phyloP scores from a whole-genome alignment of 176 grass and related monocot species.

The Oryza australiensis region DNA sequence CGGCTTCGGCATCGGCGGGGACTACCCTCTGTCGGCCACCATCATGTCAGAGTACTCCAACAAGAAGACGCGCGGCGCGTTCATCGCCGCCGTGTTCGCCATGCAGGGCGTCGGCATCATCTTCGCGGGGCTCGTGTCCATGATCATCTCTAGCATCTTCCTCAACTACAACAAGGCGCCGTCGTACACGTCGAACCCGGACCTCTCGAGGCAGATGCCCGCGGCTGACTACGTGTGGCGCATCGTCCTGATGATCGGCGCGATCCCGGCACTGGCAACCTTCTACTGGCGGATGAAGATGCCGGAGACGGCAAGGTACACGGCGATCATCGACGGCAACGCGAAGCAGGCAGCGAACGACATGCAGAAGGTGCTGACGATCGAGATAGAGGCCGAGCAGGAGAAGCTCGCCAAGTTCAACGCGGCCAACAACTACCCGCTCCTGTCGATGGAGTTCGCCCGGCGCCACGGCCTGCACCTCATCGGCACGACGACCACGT shows the following conservation, averaged over 20 bases:
- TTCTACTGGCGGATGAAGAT: slow-evolving; percentile 86
- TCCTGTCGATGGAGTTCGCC: slow-evolving; percentile 41
- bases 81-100: slow-evolving; percentile 76
- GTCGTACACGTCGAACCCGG: slow-evolving; percentile 39
- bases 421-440: slow-evolving; percentile 29
- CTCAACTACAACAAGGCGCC: slow-evolving; percentile 40
- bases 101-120: slow-evolving; percentile 75
- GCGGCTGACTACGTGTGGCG: slow-evolving; percentile 68
- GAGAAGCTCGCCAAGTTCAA: slow-evolving; percentile 21
- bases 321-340: slow-evolving; percentile 58
- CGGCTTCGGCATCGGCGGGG: slow-evolving; percentile 72
- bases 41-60: slow-evolving; percentile 90
- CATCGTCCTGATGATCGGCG: slow-evolving; percentile 67
- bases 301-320: slow-evolving; percentile 80
- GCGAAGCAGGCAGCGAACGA: slow-evolving; percentile 63
- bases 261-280: slow-evolving; percentile 54
- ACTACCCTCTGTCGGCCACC: slow-evolving; percentile 71
- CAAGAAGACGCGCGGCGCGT: slow-evolving; percentile 62
- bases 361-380: slow-evolving; percentile 63
- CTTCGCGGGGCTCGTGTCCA: slow-evolving; percentile 41
- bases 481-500: slow-evolving; percentile 53
- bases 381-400: slow-evolving; percentile 47
- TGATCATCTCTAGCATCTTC: slow-evolving; percentile 47
- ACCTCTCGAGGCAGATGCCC: slow-evolving; percentile 32
- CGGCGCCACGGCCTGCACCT: slow-evolving; percentile 60